Evolutionary conservation across 306 rosid species (phyloP), one percentile per base, ranked within the genome.

Genomic region (Quercus robur): DNA sequence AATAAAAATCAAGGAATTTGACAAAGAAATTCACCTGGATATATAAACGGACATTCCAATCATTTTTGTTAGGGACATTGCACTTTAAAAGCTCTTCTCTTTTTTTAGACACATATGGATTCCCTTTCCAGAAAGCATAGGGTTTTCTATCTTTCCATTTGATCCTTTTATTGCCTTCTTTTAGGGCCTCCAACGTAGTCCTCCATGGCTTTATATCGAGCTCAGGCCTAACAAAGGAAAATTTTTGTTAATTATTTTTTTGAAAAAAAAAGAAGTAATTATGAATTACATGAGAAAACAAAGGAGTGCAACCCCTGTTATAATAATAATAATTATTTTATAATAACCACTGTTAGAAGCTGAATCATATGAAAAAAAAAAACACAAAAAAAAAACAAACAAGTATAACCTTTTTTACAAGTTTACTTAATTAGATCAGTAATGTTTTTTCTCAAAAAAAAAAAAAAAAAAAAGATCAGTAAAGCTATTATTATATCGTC

Each of bases 91-190:
- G 89, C 11, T 69, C 14, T 17, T 3, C 51, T 75, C 91, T 74
- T 4, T 74, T 11, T 5, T 0, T 1, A 7, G 86, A 78, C 41
- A 64, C 75, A 3, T 9, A 0, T 1, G 84, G 86, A 76, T 88
- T 88, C 5, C 91, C 92, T 79, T 82, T 88, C 92, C 92, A 88
- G 78, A 74, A 86, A 19, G 86, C 92, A 26, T 84, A 82, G 46
- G 92, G 92, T 71, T 44, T 2, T 57, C 92, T 86, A 71, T 86
- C 77, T 63, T 84, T 72, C 92, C 92, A 88, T 62, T 75, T 71
- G 6, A 81, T 64, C 38, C 9, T 52, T 64, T 75, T 67, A 85
- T 84, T 86, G 8, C 86, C 78, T 84, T 82, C 77, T 62, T 67
- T 59, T 72, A 88, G 77, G 5, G 62, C 78, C 54, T 72, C 13